Evolutionary conservation across 768 basidiomycete species (phyloP), one percentile per base, ranked within the genome.

Genomic region (Cubamyces sp.): DNA sequence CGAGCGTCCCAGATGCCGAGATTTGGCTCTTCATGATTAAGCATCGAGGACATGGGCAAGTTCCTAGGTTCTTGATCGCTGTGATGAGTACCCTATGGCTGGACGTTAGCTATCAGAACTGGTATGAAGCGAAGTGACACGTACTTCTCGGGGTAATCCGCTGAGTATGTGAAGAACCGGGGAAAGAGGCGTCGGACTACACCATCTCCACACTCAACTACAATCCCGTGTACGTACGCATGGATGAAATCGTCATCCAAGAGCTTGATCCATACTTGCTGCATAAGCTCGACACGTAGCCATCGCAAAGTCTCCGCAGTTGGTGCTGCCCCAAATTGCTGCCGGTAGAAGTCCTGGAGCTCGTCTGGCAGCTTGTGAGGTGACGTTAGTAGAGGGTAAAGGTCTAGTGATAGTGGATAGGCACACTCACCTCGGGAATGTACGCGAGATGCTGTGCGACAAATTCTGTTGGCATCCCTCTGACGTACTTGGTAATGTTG

Each of bases 401-500:
- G 6, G 21, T 48, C 47, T n/a, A n/a, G n/a, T n/a, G 6, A 15
- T 16, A 30, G 18, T 19, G 54, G 28, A 9, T 0, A 37, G 48
- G 18, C 18, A 8, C 54, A 14, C 70, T 55, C 61, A 81, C 78
- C 18, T 70, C 68, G 0, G 81, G 82, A n/a, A 82, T 72, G 65
- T 82, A 82, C 15, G 78, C 81, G 3, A 81, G 15, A 59, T 79
- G 79, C 59, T 81, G 76, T 23, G 70, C 68, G 2, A 77, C 72
- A 26, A 70, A 65, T 0, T 69, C 69, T 12, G 63, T 69, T 2
- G 76, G 77, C 26, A 68, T 65, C 1, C 63, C 63, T 0, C 73
- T 67, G 3, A 69, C 59, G 51, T 80, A 81, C 63, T 83, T 84
- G 0, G 78, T 79, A 7, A 73, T 67, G 50, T 77, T 78, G 0